These are phyloP conservation scores for Termitomyces sp. DNA, from an alignment of 768 basidiomycete genomes.

Conservation along the genomic window DNA sequence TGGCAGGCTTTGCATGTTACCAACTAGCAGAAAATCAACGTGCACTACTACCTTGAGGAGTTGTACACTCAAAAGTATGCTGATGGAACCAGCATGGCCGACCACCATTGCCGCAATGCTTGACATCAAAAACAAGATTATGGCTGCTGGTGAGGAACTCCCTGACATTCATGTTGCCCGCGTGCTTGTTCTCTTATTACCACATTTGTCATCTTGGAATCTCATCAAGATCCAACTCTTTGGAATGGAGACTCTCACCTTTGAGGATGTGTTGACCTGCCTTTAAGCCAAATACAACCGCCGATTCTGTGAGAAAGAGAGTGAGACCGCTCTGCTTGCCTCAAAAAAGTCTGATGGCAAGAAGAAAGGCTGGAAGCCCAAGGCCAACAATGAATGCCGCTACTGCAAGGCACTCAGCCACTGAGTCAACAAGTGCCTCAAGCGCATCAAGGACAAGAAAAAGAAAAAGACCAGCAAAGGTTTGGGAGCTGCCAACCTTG, in stretches of 20 bases:
- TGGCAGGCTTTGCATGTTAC: neutral
- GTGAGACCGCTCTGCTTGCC: neutral
- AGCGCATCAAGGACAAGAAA: neutral
- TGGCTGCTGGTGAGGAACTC: neutral
- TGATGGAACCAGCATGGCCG: neutral
- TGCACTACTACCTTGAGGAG: neutral
- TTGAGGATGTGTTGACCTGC: neutral
- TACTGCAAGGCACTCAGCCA: neutral
- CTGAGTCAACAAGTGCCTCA: neutral
- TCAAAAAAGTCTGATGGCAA: neutral
- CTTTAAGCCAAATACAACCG: neutral
- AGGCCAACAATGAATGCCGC: neutral
- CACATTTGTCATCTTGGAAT: neutral
- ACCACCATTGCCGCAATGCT: neutral
- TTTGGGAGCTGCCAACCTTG: no score
- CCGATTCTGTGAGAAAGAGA: neutral
- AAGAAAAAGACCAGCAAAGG: no score
- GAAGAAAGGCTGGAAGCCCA: neutral
- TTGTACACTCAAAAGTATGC: neutral
- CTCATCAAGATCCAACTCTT: neutral
- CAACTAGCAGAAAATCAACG: neutral
- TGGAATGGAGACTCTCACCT: neutral
- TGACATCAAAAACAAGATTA: neutral
- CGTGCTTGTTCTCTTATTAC: neutral
- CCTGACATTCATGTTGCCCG: neutral